Conservation (phyloP, 2,329 filamentous ascomycete species). For the Aspergillus jensenii region DNA sequence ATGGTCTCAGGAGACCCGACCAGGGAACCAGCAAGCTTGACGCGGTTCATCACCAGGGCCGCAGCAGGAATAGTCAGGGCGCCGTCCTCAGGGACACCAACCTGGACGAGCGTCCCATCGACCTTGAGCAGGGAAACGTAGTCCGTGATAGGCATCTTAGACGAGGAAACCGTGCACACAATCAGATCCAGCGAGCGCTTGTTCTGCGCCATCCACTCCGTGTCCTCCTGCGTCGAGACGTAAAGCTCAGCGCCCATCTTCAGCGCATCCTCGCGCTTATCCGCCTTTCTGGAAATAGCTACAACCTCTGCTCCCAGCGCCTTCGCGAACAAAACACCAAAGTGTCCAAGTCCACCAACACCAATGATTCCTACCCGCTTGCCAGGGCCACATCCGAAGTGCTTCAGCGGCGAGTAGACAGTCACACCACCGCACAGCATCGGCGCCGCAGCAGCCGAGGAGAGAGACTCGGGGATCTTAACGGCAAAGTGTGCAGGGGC, state of each 20-base stretch:
- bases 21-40: constrained; percentile 51
- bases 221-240: constrained; percentile 58
- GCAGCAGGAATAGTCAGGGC: constrained; percentile 48
- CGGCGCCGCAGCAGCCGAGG: constrained; percentile 58
- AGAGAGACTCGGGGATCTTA: constrained; percentile 55
- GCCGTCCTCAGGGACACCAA: constrained; percentile 64
- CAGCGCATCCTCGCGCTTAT: constrained; percentile 54
- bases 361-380: constrained; percentile 72
- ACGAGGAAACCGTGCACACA: constrained; percentile 56
- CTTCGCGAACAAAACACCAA: constrained; percentile 68
- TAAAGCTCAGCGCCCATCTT: constrained; percentile 57
- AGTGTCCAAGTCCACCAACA: constrained; percentile 74
- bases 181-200: constrained; percentile 55
- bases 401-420: constrained; percentile 66
- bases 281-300: constrained; percentile 52
- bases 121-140: constrained; percentile 62
- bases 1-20: constrained; percentile 44
- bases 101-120: constrained; percentile 63
- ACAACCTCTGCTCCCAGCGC: constrained; percentile 68
- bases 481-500: constrained; percentile 59
- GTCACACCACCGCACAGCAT: constrained; percentile 81
- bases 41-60: constrained; percentile 58
- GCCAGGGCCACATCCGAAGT: constrained; percentile 67
- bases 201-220: constrained; percentile 53
- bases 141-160: constrained; percentile 62